Evolutionary conservation across 208 protist species (phyloP), one percentile per base, ranked within the genome.

Genomic region (Trypanosoma grayi): DNA sequence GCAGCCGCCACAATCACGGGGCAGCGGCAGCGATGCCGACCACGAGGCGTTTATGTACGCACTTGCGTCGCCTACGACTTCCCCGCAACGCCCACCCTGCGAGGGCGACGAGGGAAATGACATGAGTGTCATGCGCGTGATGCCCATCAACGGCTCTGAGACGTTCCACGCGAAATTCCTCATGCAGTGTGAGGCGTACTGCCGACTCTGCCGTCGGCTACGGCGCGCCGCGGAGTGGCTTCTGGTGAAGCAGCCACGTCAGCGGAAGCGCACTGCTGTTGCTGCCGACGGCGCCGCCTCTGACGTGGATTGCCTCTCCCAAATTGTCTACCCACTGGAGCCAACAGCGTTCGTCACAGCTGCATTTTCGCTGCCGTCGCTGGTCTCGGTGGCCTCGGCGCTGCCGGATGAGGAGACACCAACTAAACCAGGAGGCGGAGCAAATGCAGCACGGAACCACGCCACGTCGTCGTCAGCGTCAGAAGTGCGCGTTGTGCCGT

Each of bases 271-370:
- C 22, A 30, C 1, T 28, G 30, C 0, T 20, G n/a, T 8, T 34
- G 24, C 22, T 28, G 33, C 24, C 3, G 13, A 2, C 6, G n/a
- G 41, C 30, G 37, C 22, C 4, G 47, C 50, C 20, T 65, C 33
- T 36, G 66, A 72, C 33, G 50, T 72, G n/a, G 66, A 72, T 60
- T 48, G 25, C 28, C 66, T 72, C 27, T 59, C 56, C 30, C 55
- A 54, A 55, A 8, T 54, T 31, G 40, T 62, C 31, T 34, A 80
- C 18, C 84, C 80, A 24, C 8, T 84, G 13, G 71, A 78, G 24
- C 80, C 84, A 25, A 83, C 80, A 11, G 77, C 78, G 22, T 80
- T 78, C 24, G 18, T 87, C 6, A 69, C 84, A n/a, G 73, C 78
- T 34, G 58, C 79, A 43, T 80, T 80, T 48, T 62, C 79, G 6